Base-by-base conservation (phyloP, 2,329 filamentous ascomycete species). In the Pseudocercospora ulei region DNA sequence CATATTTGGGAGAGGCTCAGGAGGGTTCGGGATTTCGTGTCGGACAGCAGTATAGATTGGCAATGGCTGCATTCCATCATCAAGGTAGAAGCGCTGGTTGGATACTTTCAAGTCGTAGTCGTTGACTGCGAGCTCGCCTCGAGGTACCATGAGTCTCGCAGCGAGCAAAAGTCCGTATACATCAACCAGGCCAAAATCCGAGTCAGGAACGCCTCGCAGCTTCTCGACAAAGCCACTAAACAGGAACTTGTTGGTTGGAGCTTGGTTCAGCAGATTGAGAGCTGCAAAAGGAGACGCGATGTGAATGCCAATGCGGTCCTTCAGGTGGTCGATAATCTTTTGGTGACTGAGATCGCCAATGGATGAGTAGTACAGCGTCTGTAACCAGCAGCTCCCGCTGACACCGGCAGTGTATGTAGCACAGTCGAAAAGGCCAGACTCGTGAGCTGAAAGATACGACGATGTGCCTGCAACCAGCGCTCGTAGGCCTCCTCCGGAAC, bases 41-140 rank as follows among this genome's bases (percentile, higher is more conserved):
- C 90, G 77, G 1, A 98, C 88, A 0, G 85, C 85, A 0, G 88
- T 93, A 56, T 98, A 98, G 34, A 98, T 95, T 0, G 90, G 90
- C 51, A 98, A 65, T 0, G 90, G 90, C 43, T 88, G 75, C 29
- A 81, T 74, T 1, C 90, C 90, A 44, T 80, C 72, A 35, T 82
- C 75, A 12, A 92, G 70, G 50, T 80, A 85, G 9, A 73, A 70
- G 40, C 78, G 71, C 60, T 98, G 90, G 52, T 83, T 88, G 0
- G 88, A 96, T 8, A 98, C 66, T 58, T 96, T 96, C 51, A 95
- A 78, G 60, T 96, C 87, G 43, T 69, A 66, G 23, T 82, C 75
- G 40, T 82, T 75, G 4, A 94, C 74, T 6, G 73, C 78, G 2
- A 90, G 68, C 54, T 94, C 86, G 22, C 86, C 85, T 50, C 79